Base-by-base conservation (phyloP, 768 basidiomycete species). In the Mycena indigotica region DNA sequence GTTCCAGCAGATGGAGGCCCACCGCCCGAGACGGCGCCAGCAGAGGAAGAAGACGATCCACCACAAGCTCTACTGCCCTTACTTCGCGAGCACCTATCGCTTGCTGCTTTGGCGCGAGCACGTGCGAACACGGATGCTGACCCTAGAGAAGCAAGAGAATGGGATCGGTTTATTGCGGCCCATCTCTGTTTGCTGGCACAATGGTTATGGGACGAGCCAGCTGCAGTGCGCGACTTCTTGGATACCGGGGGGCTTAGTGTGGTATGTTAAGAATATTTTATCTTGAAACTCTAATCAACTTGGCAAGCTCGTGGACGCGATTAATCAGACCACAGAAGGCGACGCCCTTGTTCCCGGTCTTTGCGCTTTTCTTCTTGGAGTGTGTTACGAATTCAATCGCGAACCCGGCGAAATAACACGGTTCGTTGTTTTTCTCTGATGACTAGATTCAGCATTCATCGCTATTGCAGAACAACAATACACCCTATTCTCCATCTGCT, bases 161-260 rank as follows among this genome's bases (percentile, higher is more conserved):
- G 95, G 93, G 93, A 94, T 60, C 80, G 93, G 57, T 76, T 96
- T 46, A 87, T 95, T 66, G 86, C 92, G 6, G 90, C 87, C 0
- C 96, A 98, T 67, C 77, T 98, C 30, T 84, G 84, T 48, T 71
- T 97, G 53, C 78, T 99, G 28, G 80, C 85, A 3, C 93, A 95
- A 60, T 99, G 97, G 97, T 77, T 97, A 5, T 99, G 95, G 95
- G 96, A 98, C 66, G 95, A 97, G 65, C 87, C 95, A 0, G 83
- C 79, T 52, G 88, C 91, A 0, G 93, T 97, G 51, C 81, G 86
- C 59, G 94, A 92, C 68, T 96, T 98, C 67, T 76, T 99, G 61
- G 87, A 92, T 66, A 88, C 93, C 5, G 93, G 95, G 21, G 94
- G 93, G 51, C 74, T 99, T 49, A 89, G 92, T 53, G 87, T 95